A percentile compares a stretch with the other conserved stretches of the same genome.
Conservation (phyloP, 208 protist genomes). For the Endotrypanum monterogeii region DNA sequence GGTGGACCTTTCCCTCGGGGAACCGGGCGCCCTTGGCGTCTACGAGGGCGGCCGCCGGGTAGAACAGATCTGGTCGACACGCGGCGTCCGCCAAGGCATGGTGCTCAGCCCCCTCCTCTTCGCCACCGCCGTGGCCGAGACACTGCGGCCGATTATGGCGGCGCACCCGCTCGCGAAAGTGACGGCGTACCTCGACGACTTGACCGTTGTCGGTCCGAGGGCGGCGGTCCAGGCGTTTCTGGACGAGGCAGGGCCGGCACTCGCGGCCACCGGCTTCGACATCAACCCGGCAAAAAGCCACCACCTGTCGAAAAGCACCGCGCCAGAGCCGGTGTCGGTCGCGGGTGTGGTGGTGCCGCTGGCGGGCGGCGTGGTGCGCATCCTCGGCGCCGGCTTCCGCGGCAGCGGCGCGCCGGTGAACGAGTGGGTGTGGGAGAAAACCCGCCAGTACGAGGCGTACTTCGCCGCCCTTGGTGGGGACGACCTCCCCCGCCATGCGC, state of each 20-base stretch:
- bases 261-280: conserved; percentile 23
- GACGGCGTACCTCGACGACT: conserved; percentile 41
- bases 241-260: conserved; percentile 9
- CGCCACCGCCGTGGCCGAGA: conserved; percentile 15
- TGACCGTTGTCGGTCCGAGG: conserved; percentile 23
- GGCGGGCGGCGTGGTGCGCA: neutral
- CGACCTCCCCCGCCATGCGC: neutral
- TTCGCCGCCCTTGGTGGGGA: conserved; percentile 13
- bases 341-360: neutral
- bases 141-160: conserved; percentile 9
- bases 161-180: conserved; percentile 11
- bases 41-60: conserved; percentile 25
- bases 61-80: conserved; percentile 15
- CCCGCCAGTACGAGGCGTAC: conserved; percentile 12
- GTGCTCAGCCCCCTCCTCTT: conserved; percentile 40
- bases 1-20: conserved; percentile 20
- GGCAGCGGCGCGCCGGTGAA: neutral
- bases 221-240: conserved; percentile 7
- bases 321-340: neutral
- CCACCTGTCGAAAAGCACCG: conserved; percentile 1
- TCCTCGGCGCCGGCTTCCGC: conserved; percentile 32
- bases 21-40: conserved; percentile 14
- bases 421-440: conserved; percentile 12
- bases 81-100: conserved; percentile 42
- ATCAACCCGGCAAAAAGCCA: conserved; percentile 34